Percentiles rank a stretch among this genome's conserved stretches.
These are phyloP conservation scores for Kwoniella sp. DNA, from an alignment of 768 basidiomycete species.

Conservation along the genomic window DNA sequence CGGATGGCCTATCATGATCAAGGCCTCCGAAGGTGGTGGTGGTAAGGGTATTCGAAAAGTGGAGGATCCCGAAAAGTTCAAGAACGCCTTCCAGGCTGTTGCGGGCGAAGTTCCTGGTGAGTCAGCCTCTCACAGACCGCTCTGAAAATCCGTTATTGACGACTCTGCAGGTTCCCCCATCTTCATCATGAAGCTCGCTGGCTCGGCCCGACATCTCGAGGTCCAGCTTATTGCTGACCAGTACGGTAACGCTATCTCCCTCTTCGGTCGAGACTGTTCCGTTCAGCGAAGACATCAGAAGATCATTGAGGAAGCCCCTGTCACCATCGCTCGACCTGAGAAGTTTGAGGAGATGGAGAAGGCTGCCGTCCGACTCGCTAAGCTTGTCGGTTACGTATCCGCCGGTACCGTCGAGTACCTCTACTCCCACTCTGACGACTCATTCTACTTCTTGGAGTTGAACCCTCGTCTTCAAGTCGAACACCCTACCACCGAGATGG, in stretches of 20 bases:
- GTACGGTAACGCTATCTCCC: slow-evolving; percentile 97
- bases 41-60: slow-evolving; percentile 99
- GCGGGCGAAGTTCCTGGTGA: slow-evolving; percentile 93
- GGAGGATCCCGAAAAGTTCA: slow-evolving; percentile 80
- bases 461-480: slow-evolving; percentile 99
- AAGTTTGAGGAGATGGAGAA: slow-evolving; percentile 98
- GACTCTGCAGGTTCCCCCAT: slow-evolving; percentile 81
- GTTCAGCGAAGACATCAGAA: slow-evolving; percentile 99
- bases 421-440: slow-evolving; percentile 89
- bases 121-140: slow-evolving; percentile 21
- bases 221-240: slow-evolving; percentile 98
- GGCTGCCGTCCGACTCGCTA: slow-evolving; percentile 97
- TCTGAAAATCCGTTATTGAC: background rate
- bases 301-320: slow-evolving; percentile 99
- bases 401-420: slow-evolving; percentile 99
- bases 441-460: slow-evolving; percentile 96
- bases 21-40: slow-evolving; percentile 97
- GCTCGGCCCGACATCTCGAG: slow-evolving; percentile 94
- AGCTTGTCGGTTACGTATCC: slow-evolving; percentile 97
- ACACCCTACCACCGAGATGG: slow-evolving; percentile 99
- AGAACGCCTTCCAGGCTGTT: slow-evolving; percentile 91
- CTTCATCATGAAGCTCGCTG: slow-evolving; percentile 99
- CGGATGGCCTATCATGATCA: slow-evolving; percentile 99
- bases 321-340: slow-evolving; percentile 89
- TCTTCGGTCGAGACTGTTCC: slow-evolving; percentile 98